Percentiles rank a stretch among this genome's conserved stretches.
Conservation (phyloP, 495 filamentous ascomycete species). For the Xylaria bambusicola region DNA sequence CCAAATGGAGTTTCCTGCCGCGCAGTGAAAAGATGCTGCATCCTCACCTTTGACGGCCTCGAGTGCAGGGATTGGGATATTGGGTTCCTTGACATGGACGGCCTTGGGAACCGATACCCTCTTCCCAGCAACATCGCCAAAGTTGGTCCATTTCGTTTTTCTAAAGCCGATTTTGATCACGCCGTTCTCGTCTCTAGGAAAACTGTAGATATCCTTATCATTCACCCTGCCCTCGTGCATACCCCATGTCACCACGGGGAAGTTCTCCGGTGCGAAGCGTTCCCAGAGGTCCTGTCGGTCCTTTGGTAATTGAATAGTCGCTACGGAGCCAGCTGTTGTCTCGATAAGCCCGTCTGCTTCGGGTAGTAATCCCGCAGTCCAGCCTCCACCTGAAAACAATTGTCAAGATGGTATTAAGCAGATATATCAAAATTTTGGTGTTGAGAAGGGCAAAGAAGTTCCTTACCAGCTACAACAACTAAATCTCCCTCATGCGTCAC, state of each 20-base stretch:
- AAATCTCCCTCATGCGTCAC: conserved; percentile 29
- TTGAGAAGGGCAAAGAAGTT: not conserved
- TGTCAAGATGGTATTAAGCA: not conserved
- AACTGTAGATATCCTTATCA: conserved; percentile 42
- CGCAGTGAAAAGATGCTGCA: not conserved
- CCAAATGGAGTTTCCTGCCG: not conserved
- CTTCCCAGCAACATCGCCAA: conserved; percentile 19
- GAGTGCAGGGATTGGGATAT: conserved; percentile 39
- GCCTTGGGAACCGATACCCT: conserved; percentile 29
- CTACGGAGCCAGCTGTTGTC: conserved; percentile 47
- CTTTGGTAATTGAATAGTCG: conserved; percentile 36
- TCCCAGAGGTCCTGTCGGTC: conserved; percentile 32
- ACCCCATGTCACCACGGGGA: conserved; percentile 38
- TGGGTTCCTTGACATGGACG: conserved; percentile 29
- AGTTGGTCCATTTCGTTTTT: conserved; percentile 42
- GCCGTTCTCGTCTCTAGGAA: conserved; percentile 41
- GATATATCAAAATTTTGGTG: not conserved
- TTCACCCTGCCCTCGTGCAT: conserved; percentile 34
- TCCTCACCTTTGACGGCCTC: conserved; percentile 29
- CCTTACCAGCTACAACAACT: conserved; percentile 30
- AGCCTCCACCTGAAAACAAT: conserved; percentile 30
- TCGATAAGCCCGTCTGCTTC: conserved; percentile 40
- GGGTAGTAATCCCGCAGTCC: conserved; percentile 37
- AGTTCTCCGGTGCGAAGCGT: conserved; percentile 35
- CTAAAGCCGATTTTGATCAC: conserved; percentile 49